Base-by-base conservation (phyloP, 768 basidiomycete species). In the Gloeophyllum trabeum region DNA sequence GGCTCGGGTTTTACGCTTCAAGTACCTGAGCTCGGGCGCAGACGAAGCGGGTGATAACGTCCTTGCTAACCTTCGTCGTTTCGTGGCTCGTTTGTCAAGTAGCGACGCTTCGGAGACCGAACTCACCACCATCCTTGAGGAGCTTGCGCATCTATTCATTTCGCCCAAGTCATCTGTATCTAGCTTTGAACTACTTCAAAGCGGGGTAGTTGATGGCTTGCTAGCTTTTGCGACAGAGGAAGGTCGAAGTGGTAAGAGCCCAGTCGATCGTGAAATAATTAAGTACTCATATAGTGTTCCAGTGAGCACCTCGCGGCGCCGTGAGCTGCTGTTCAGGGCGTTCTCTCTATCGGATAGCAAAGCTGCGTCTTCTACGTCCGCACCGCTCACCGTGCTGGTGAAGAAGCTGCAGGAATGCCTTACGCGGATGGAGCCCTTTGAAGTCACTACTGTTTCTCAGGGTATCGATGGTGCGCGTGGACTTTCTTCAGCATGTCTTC, bases 321-420 rank as follows among this genome's bases (percentile, higher is more conserved):
- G 87, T 51, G 81, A 86, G 40, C 64, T 94, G 18, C 58, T 99
- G 32, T 72, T 89, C 42, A 81, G 88, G 42, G 75, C 84, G 2
- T 86, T 99, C 55, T 73, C 75, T 24, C 62, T 66, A 21, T 71
- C 73, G 32, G 66, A 69, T 48, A 57, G 64, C 21, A 76, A 70
- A 49, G 60, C 57, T 5, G 45, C 71, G 41, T 62, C 46, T 26
- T 56, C 59, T 40, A 63, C 53, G 19, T 79, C 74, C 57, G 79
- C 71, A 5, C 77, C 76, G 0, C 78, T 96, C 32, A 60, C 79
- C 2, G 70, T 82, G 6, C 73, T 99, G 24, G 90, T 98, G 41
- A 97, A 94, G 70, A 92, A 94, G 50, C 61, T 99, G 24, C 96
- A 98, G 59, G 96, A 99, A 61, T 88, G 85, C 56, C 62, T 99